phyloP scores from a whole-genome alignment of 2,329 filamentous ascomycete genomes.

The Nemania sp. region DNA sequence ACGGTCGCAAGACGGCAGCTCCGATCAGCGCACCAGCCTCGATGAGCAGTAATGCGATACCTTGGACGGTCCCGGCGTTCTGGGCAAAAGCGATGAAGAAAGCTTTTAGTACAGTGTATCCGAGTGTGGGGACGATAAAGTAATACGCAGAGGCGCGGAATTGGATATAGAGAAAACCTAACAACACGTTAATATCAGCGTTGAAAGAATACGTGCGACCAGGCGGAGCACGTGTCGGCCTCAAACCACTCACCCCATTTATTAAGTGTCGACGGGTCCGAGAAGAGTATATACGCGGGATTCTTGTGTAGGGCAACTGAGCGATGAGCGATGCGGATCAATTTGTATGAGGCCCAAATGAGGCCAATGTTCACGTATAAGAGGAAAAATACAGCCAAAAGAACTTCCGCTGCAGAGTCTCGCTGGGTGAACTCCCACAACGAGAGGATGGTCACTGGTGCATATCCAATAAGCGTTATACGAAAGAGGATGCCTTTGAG shows the following conservation, averaged over 20 bases:
- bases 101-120: conserved; percentile 82
- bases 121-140: conserved; percentile 81
- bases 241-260: conserved; percentile 66
- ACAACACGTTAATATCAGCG: background rate
- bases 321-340: conserved; percentile 84
- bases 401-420: conserved; percentile 84
- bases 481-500: conserved; percentile 94
- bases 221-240: background rate
- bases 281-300: conserved; percentile 95
- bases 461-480: conserved; percentile 86
- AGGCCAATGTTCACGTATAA: conserved; percentile 78
- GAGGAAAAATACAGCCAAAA: conserved; percentile 87
- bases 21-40: conserved; percentile 79
- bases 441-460: conserved; percentile 86
- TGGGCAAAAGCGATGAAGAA: conserved; percentile 88
- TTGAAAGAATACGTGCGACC: background rate
- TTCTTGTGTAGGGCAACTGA: conserved; percentile 93
- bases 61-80: conserved; percentile 70
- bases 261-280: conserved; percentile 90
- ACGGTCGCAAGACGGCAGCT: conserved; percentile 81
- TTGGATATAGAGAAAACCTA: conserved; percentile 92
- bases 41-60: conserved; percentile 80
- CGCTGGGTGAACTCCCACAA: conserved; percentile 89
- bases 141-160: conserved; percentile 96
- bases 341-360: conserved; percentile 85